Conservation (phyloP, 2,329 filamentous ascomycete genomes). For the Zarea fungicola region DNA sequence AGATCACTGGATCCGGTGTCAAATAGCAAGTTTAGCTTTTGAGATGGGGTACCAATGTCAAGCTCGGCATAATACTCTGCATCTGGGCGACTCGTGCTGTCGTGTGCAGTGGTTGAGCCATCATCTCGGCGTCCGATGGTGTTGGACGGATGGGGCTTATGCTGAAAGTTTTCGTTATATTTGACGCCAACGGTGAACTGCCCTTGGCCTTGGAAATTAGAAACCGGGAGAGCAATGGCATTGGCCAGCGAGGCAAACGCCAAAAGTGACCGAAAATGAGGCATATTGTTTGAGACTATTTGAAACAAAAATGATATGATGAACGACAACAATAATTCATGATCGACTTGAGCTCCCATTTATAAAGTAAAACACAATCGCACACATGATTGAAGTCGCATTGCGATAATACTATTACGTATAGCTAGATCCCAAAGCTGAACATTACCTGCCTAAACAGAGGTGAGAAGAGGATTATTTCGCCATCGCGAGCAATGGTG, state of each 20-base stretch:
- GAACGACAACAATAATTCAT: too few relatives aligned
- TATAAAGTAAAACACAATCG: too few relatives aligned
- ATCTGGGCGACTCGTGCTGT: slow-evolving; percentile 6
- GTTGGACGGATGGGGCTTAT: not conserved
- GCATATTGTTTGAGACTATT: too few relatives aligned
- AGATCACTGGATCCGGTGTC: slow-evolving; percentile 40
- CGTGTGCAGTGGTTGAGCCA: not conserved
- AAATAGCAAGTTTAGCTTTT: slow-evolving; percentile 35
- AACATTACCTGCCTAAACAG: too few relatives aligned
- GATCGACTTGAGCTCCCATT: too few relatives aligned
- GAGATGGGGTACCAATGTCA: slow-evolving; percentile 26
- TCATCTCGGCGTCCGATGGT: not conserved
- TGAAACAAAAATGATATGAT: too few relatives aligned
- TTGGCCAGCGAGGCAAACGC: not conserved
- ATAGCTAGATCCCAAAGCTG: too few relatives aligned
- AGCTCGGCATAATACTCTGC: slow-evolving; percentile 7
- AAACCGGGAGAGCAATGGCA: not conserved
- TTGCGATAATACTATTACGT: too few relatives aligned
- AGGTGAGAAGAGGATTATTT: too few relatives aligned
- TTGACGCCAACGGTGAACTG: not conserved
- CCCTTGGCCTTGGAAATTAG: not conserved
- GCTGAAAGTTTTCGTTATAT: slow-evolving; percentile 3
- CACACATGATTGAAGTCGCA: too few relatives aligned
- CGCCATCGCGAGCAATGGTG: not conserved
- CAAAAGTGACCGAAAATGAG: not conserved